Evolutionary conservation across 805 yeast genomes (phyloP), one percentile per base, ranked within the genome.

Genomic region (Kuraishia ogatae): DNA sequence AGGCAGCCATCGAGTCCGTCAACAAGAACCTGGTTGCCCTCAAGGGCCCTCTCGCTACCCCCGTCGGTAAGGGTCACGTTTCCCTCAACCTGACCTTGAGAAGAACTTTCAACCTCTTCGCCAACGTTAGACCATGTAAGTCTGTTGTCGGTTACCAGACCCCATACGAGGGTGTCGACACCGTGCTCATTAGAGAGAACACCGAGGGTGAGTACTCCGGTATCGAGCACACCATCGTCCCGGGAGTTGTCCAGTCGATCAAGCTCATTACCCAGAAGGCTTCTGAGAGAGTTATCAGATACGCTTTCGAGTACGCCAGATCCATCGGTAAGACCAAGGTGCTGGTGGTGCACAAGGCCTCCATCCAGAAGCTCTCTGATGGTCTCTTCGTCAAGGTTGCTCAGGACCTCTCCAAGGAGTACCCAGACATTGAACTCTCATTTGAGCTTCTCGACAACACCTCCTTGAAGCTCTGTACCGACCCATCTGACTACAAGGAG

Each of bases 181-280:
- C 97, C 60, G 97, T 93, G 43, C 80, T 94, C 66, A 92, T 94
- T 73, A 91, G 99, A 83, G 99, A 94, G 79, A 94, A 94, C 81
- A 93, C 97, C 63, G 98, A 93, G 78, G 97, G 97, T 77, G 98
- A 93, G 77, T 93, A 90, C 80, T 92, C 97, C 35, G 99, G 99
- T 77, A 92, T 94, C 65, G 99, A 94, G 81, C 99, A 94, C 80
- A 87, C 90, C 61, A 91, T 94, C 61, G 96, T 91, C 56, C 97
- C 97, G 61, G 99, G 99, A 70, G 98, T 94, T 55, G 97, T 94
- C 54, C 98, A 94, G 79, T 89, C 97, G 60, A 93, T 93, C 77
- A 94, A 94, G 79, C 83, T 94, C 73, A 94, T 94, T 79, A 94
- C 99, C 68, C 87, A 86, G 70, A 91, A 89, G 56, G 98, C 98